A percentile compares a stretch with the other conserved stretches of the same genome.
Evolutionary conservation across 2,329 filamentous ascomycete species (phyloP).

Genomic region (Phaeosphaeriaceae sp.): DNA sequence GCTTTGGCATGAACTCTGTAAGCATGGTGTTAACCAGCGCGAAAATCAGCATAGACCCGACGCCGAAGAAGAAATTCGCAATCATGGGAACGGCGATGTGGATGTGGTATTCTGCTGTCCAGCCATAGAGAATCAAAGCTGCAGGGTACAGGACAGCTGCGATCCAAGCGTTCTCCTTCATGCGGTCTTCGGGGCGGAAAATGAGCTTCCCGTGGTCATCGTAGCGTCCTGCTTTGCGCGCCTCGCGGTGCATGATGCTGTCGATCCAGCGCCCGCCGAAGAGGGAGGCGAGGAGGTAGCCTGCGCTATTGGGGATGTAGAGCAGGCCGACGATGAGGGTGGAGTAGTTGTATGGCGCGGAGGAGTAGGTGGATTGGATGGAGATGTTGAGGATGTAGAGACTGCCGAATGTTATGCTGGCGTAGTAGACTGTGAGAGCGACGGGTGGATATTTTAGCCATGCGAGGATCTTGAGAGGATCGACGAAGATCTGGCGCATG

Average conservation of each 20-base stretch:
- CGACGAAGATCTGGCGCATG: conserved; percentile 47
- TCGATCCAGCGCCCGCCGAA: conserved; percentile 52
- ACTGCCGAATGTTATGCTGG: conserved; percentile 48
- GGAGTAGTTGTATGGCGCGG: conserved; percentile 43
- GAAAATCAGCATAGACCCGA: conserved; percentile 50
- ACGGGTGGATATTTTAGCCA: conserved; percentile 50
- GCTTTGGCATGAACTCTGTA: conserved; percentile 50
- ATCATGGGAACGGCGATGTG: conserved; percentile 47
- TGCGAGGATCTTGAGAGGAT: conserved; percentile 47
- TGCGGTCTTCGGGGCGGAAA: conserved; percentile 48
- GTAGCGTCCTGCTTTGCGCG: conserved; percentile 44
- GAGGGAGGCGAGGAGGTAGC: conserved; percentile 44
- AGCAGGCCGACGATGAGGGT: conserved; percentile 47
- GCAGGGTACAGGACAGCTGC: conserved; percentile 44
- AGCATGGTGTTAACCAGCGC: conserved; percentile 48
- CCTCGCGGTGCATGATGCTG: conserved; percentile 50
- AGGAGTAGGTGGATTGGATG: conserved; percentile 45
- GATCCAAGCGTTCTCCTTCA: conserved; percentile 51
- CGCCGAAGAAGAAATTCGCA: conserved; percentile 51
- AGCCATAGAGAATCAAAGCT: conserved; percentile 49
- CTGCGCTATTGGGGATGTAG: conserved; percentile 47
- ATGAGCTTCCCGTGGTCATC: conserved; percentile 45
- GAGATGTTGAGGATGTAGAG: conserved; percentile 51
- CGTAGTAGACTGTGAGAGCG: conserved; percentile 49
- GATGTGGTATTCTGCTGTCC: conserved; percentile 42